Base-by-base conservation (phyloP, 2,329 filamentous ascomycete genomes). In the Xylariaceae sp. region DNA sequence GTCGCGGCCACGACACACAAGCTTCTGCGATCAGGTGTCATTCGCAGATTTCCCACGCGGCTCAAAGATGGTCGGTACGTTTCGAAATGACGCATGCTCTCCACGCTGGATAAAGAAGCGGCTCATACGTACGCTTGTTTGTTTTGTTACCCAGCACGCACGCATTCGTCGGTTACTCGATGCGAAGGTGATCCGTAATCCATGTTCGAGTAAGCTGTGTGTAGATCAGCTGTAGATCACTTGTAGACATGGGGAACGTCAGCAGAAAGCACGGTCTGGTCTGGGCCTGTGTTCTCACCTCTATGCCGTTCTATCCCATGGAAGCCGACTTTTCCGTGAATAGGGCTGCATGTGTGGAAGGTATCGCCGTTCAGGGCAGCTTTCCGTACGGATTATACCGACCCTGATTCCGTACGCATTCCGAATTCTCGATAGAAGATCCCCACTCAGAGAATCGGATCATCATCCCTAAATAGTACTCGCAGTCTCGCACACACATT, bases 301-400 rank as follows among this genome's bases (percentile, higher is more conserved):
- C 23, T 5, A 45, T 61, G 58, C 61, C 56, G 61, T 18, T 34
- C 58, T 58, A 51, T 49, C 51, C 55, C 41, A 48, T 23, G 35
- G 48, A 51, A 60, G 55, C 62, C 59, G 60, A 41, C 44, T 44
- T 60, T 61, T 34, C 57, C 57, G 61, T 51, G 39, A 63, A 57
- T 64, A 65, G 58, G 64, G 64, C 64, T 65, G 62, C 41, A 63
- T 56, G 18, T 6, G 30, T 55, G 23, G 23, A 30, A 30, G 23
- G 23, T 30, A 30, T 30, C 23, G 4, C 23, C 23, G 23, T 30
- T 4, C 4, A 47, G 9, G 8, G 30, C 8, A 30, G 13, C 37
- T 10, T 41, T 41, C 37, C 13, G 37, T 30, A 30, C 18, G 18
- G 18, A 50, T 8, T 2, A 18, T 48, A 15, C 13, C 45, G 15